A percentile compares a stretch with the other conserved stretches of the same genome.
These are phyloP conservation scores for Neolecta irregularis DNA, from an alignment of 1,139 yeast genomes.

Conservation along the genomic window DNA sequence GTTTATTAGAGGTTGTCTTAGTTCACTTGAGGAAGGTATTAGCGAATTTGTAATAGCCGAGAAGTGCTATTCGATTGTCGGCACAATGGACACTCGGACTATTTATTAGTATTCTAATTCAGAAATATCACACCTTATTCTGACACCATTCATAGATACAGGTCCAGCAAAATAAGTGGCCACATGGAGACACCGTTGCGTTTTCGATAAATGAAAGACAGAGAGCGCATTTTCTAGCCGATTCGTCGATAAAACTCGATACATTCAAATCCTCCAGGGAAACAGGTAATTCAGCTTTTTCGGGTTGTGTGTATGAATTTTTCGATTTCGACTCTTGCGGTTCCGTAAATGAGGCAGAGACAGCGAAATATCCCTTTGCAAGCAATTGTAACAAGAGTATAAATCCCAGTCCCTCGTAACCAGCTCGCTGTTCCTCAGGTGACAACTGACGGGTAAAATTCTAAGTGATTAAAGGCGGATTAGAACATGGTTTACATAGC, in stretches of 20 bases:
- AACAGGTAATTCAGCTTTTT: constrained; percentile 21
- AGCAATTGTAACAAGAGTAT: constrained; percentile 52
- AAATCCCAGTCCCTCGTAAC: constrained; percentile 66
- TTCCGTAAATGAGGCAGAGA: neutral
- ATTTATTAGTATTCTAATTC: constrained; percentile 15
- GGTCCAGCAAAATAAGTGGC: constrained; percentile 86
- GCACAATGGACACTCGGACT: constrained; percentile 85
- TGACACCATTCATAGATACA: constrained; percentile 83
- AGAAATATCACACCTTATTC: constrained; percentile 29
- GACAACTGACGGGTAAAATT: constrained; percentile 21
- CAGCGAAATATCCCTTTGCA: no score
- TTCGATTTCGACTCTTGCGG: neutral
- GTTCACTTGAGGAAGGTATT: no score
- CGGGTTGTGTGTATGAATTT: neutral
- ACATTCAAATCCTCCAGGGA: constrained; percentile 41
- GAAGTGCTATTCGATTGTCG: constrained; percentile 63
- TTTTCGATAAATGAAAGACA: constrained; percentile 67
- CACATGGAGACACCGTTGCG: constrained; percentile 81
- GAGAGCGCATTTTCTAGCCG: constrained; percentile 63
- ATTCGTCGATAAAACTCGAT: constrained; percentile 55
- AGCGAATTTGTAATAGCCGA: constrained; percentile 53
- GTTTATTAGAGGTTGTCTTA: no score
- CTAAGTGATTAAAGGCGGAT: no score
- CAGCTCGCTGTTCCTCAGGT: constrained; percentile 32
- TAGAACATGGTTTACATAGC: no score